Conservation (phyloP, 805 yeast species). For the Saccharomycopsis vini region DNA sequence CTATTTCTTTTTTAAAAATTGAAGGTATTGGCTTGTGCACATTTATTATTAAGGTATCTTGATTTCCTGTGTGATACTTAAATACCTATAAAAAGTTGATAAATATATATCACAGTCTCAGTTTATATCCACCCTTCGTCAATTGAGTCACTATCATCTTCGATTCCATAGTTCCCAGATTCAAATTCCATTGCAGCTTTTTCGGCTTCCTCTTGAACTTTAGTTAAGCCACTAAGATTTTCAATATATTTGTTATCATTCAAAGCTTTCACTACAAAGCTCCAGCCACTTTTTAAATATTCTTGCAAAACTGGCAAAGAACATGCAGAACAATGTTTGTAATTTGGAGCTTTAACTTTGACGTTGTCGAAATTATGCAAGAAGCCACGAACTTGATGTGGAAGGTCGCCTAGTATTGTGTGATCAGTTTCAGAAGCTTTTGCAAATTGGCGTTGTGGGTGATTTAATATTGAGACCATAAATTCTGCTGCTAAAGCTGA, state of each 20-base stretch:
- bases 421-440: slow-evolving; percentile 22
- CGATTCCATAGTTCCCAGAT: slow-evolving; percentile 12
- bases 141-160: slow-evolving; percentile 17
- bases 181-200: slow-evolving; percentile 35
- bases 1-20: too few species aligned
- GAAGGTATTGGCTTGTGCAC: too few species aligned
- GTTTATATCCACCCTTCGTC: slow-evolving; percentile 20
- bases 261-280: slow-evolving; percentile 65
- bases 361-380: slow-evolving; percentile 54
- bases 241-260: slow-evolving; percentile 61
- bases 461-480: slow-evolving; percentile 65
- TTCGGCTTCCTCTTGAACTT: slow-evolving; percentile 67
- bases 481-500: slow-evolving; percentile 82
- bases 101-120: too few species aligned
- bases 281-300: slow-evolving; percentile 60
- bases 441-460: slow-evolving; percentile 41
- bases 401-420: slow-evolving; percentile 53
- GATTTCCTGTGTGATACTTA: too few species aligned
- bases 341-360: slow-evolving; percentile 63
- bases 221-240: slow-evolving; percentile 66
- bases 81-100: too few species aligned
- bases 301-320: slow-evolving; percentile 47
- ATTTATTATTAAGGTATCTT: too few species aligned
- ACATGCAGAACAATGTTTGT: slow-evolving; percentile 81
- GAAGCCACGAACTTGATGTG: slow-evolving; percentile 91